phyloP scores from a whole-genome alignment of 2,329 filamentous ascomycete genomes.

The Monosporascus cannonballus region DNA sequence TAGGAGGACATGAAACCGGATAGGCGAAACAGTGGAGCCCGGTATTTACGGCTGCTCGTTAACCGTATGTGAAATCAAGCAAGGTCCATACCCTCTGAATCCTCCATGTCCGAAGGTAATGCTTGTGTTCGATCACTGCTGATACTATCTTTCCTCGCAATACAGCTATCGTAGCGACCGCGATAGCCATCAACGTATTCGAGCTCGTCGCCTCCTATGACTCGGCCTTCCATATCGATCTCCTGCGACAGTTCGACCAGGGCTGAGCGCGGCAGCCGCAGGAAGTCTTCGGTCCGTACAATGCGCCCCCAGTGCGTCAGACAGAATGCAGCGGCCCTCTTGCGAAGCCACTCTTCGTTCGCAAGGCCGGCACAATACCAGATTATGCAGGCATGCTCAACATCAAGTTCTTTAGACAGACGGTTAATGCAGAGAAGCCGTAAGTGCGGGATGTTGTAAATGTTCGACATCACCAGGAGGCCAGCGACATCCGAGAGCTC shows the following conservation, averaged over 20 bases:
- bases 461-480: slow-evolving; percentile 93
- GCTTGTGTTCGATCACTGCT: slow-evolving; percentile 53
- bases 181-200: slow-evolving; percentile 49
- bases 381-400: slow-evolving; percentile 89
- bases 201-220: slow-evolving; percentile 82
- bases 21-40: no score
- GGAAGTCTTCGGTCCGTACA: slow-evolving; percentile 82
- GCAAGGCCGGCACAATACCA: slow-evolving; percentile 92
- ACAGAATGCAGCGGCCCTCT: slow-evolving; percentile 81
- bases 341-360: slow-evolving; percentile 88
- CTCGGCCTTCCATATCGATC: slow-evolving; percentile 85
- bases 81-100: slow-evolving; percentile 60
- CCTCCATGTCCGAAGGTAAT: slow-evolving; percentile 51
- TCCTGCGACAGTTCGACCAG: slow-evolving; percentile 91
- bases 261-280: slow-evolving; percentile 68
- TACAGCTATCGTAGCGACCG: slow-evolving; percentile 36
- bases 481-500: slow-evolving; percentile 83
- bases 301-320: slow-evolving; percentile 92
- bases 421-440: slow-evolving; percentile 87
- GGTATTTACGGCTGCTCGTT: no score
- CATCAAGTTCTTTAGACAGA: slow-evolving; percentile 82
- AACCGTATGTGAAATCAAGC: slow-evolving; percentile 12
- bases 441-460: slow-evolving; percentile 94
- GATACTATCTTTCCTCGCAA: slow-evolving; percentile 51
- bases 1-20: no score